Evolutionary conservation across 257 asterid species (phyloP).

Genomic region (Gynochthodes officinalis): DNA sequence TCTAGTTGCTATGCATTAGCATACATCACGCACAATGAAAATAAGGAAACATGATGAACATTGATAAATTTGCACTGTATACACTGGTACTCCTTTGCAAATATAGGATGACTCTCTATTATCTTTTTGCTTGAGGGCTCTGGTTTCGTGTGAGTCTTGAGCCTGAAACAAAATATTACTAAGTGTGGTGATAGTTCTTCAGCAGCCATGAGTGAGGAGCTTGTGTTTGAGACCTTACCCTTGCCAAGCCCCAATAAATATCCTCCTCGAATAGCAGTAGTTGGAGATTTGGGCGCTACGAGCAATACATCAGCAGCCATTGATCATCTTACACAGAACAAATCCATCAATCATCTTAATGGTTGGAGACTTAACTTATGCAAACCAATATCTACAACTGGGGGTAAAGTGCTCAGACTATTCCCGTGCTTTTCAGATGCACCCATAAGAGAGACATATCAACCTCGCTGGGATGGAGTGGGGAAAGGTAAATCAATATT

Average conservation of each 20-base stretch:
- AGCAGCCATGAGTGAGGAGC: slow-evolving; percentile 66
- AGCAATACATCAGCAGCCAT: slow-evolving; percentile 70
- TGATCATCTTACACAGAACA: slow-evolving; percentile 61
- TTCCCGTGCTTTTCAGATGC: slow-evolving; percentile 67
- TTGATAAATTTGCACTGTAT: background rate
- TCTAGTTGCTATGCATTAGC: background rate
- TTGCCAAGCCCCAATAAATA: slow-evolving; percentile 51
- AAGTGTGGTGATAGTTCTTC: slow-evolving; percentile 79
- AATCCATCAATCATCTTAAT: slow-evolving; percentile 61
- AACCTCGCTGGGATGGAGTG: slow-evolving; percentile 91
- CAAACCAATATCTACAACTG: slow-evolving; percentile 77
- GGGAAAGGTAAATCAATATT: slow-evolving; percentile 56
- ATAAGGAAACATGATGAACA: background rate
- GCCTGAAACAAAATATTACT: slow-evolving; percentile 64
- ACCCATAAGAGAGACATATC: slow-evolving; percentile 74
- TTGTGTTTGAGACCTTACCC: slow-evolving; percentile 55
- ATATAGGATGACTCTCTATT: background rate
- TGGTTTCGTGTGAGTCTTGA: slow-evolving; percentile 50
- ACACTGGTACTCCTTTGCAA: background rate
- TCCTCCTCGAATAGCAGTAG: slow-evolving; percentile 63
- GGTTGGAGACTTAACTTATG: slow-evolving; percentile 76
- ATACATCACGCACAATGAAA: background rate
- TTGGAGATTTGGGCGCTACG: slow-evolving; percentile 85
- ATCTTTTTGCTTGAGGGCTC: slow-evolving; percentile 1
- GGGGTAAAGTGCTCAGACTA: slow-evolving; percentile 73